Evolutionary conservation across 2,329 filamentous ascomycete genomes (phyloP), one percentile per base, ranked within the genome.

Genomic region (Clarireedia sp.): DNA sequence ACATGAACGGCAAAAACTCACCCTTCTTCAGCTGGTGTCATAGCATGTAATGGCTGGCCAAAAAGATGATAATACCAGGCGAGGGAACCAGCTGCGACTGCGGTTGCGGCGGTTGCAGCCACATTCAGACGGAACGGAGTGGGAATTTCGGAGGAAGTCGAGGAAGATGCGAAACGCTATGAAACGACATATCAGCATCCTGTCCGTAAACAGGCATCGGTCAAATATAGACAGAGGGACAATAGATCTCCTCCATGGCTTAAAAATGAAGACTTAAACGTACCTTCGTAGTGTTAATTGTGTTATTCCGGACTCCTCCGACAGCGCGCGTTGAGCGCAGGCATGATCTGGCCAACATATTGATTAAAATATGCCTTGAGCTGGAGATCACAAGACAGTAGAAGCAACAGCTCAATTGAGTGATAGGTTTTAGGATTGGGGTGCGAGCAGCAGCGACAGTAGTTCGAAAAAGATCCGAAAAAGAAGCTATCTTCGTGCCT

Each of bases 31-130:
- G 87, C 87, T 62, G 90, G 90, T 67, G 92, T 91, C 85, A 87
- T 87, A 67, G 94, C 94, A 74, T 90, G 83, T 61, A 89, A 87
- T 68, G 87, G 85, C 68, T 89, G 83, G 69, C 91, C 94, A 75
- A 95, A 97, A 67, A 95, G 85, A 76, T 96, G 90, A 75, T 92
- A 95, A 79, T 96, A 97, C 90, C 91, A 97, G 67, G 89, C 91
- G 69, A 92, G 85, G 65, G 92, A 92, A 68, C 90, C 91, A 74
- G 89, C 78, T 68, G 92, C 90, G 70, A 90, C 81, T 67, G 87
- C 83, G 67, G 90, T 96, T 67, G 94, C 91, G 71, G 88, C 89
- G 69, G 84, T 82, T 70, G 89, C 90, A 71, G 91, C 87, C 68
- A 91, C 79, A 75, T 92, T 96, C 74, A 94, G 80, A 75, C 86